A percentile compares a stretch with the other conserved stretches of the same genome.
Evolutionary conservation across 495 filamentous ascomycete genomes (phyloP).

Genomic region (Apodospora peruviana): DNA sequence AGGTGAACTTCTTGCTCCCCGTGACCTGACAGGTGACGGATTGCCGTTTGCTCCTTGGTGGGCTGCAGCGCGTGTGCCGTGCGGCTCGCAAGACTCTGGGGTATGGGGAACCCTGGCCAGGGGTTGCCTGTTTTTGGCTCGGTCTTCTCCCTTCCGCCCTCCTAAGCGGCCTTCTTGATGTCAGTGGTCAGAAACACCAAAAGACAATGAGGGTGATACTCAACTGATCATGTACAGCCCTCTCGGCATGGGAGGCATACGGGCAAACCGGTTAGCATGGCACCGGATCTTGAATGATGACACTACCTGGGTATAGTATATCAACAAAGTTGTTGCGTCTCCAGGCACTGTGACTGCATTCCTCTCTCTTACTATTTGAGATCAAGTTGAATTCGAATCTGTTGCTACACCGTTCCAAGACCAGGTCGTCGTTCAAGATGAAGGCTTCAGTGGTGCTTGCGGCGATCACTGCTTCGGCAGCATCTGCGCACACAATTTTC

Average conservation of each 20-base stretch:
- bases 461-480: conserved; percentile 16
- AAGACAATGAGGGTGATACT: conserved; percentile 11
- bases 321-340: background rate
- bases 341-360: background rate
- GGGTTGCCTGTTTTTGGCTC: conserved; percentile 6
- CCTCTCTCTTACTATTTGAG: too few species aligned
- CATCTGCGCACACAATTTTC: conserved; percentile 47
- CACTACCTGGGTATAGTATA: conserved; percentile 3
- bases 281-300: background rate
- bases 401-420: too few species aligned
- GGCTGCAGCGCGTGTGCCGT: too few species aligned
- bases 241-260: background rate
- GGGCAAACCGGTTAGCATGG: background rate
- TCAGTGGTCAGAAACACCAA: conserved; percentile 22
- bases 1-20: too few species aligned
- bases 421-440: too few species aligned
- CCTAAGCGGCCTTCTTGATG: conserved; percentile 6
- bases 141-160: conserved; percentile 12
- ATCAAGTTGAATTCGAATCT: too few species aligned
- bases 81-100: too few species aligned
- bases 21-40: too few species aligned
- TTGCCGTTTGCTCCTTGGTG: too few species aligned
- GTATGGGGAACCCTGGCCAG: background rate
- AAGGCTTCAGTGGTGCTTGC: conserved; percentile 2
- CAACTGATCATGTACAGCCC: conserved; percentile 4